Evolutionary conservation across 768 basidiomycete species (phyloP), one percentile per base, ranked within the genome.

Genomic region (Russula vinacea): DNA sequence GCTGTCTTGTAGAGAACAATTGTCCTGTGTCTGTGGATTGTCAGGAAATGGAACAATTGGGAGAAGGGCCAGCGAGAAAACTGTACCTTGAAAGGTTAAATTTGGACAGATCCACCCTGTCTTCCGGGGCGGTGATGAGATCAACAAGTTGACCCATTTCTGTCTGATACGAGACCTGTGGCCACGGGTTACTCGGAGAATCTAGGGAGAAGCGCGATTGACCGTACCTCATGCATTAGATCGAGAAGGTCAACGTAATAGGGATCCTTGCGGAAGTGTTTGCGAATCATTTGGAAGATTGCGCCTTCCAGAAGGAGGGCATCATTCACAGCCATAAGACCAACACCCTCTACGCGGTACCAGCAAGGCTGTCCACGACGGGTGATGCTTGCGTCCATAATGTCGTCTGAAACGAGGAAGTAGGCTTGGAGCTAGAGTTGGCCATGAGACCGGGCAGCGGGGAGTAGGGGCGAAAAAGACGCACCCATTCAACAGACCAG

Each of bases 1-100:
- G 96, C 92, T 33, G 96, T 98, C 78, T 99, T 99, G 85, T 94
- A 98, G 67, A 92, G 82, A 58, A 98, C 96, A 74, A 98, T 98
- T 62, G 92, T 83, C 65, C 84, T 83, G 73, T 98, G 94, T 73
- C 93, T 95, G 71, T 14, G 8, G 14, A 26, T 16, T 2, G 58
- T 19, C 35, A 33, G 44, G n/a, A 40, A 5, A n/a, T 11, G 37
- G 16, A 40, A 56, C 22, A 39, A 26, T 35, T 35, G 13, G 11
- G 29, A 19, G 11, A 32, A 26, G 33, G 33, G 39, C 29, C 32
- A 35, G 44, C 51, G 53, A 56, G 6, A 40, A 3, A 40, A 37
- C 74, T 82, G 50, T 64, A 89, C 91, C 90, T 91, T 63, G 90
- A 80, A 22, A 96, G 80, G 5, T 91, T 93, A 78, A 98, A 99